Evolutionary conservation across 2,329 filamentous ascomycete species (phyloP), one percentile per base, ranked within the genome.

Genomic region (Pseudogymnoascus sp.): DNA sequence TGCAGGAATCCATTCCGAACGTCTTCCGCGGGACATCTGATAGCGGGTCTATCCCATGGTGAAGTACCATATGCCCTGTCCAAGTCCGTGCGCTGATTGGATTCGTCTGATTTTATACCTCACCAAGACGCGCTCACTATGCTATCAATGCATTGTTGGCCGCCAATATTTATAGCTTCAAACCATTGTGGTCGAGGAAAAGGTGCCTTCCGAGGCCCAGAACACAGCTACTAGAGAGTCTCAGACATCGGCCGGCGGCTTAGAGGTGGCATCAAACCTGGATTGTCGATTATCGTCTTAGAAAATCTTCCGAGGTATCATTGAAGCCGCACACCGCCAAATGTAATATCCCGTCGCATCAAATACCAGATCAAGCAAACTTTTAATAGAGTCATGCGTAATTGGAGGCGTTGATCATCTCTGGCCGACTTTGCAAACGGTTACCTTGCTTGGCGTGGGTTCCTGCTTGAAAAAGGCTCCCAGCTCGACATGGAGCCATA

Each of bases 101-200:
- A 56, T 56, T 56, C 50, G 50, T 56, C 50, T 56, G 50, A 56
- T 56, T 56, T 56, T 56, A 56, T 33, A 56, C 50, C 50, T 56
- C 50, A 56, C 50, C 50, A 56, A 33, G 50, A 56, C 33, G 28
- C 50, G 50, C 50, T 56, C 28, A 21, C 28, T 33, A 56, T 56
- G 50, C 50, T 56, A 56, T 56, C 28, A 56, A 56, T 56, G 50
- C 50, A 56, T 56, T 56, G 50, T 33, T 18, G 28, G 16, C 25
- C 28, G 28, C 50, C 28, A 33, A 33, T 56, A 56, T 21, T 56
- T 56, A 56, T 56, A 56, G 50, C 50, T 56, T 56, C 28, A 56
- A 56, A 56, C 50, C 50, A 56, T 21, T 56, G 6, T 56, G 50
- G 50, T 56, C 25, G 50, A 56, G 50, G 50, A 56, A 56, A 56